Evolutionary conservation across 192 early-diverging fungal genomes (phyloP).

Genomic region (Coemansia sp.): DNA sequence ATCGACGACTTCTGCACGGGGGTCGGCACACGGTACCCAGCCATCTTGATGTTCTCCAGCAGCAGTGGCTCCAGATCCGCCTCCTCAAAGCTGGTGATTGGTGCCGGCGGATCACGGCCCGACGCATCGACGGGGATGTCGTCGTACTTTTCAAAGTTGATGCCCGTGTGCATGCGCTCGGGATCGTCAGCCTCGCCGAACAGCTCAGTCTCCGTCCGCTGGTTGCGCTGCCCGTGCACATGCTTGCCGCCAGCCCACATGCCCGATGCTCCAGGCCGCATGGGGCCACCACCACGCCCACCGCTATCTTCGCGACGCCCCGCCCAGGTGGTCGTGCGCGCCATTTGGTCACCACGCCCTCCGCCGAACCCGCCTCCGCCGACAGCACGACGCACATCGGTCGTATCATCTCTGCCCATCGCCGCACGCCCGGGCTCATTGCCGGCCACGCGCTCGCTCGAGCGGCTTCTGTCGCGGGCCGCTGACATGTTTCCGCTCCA

Average conservation of each 20-base stretch:
- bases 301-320: conserved; percentile 47
- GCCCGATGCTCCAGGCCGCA: conserved; percentile 55
- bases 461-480: conserved; percentile 49
- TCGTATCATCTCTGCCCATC: conserved; percentile 44
- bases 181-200: conserved; percentile 72
- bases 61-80: conserved; percentile 83
- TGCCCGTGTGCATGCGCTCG: conserved; percentile 82
- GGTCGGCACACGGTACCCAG: conserved; percentile 86
- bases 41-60: conserved; percentile 85
- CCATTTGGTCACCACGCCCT: conserved; percentile 36
- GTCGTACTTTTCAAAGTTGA: conserved; percentile 99
- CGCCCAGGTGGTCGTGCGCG: conserved; percentile 55
- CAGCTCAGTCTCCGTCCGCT: conserved; percentile 77
- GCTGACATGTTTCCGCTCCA: conserved; percentile 47
- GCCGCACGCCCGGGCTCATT: conserved; percentile 16
- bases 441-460: conserved; percentile 22
- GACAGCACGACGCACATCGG: conserved; percentile 39
- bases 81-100: conserved; percentile 64
- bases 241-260: conserved; percentile 80
- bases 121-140: conserved; percentile 96
- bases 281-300: conserved; percentile 25
- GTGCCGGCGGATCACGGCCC: conserved; percentile 66
- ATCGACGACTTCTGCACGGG: conserved; percentile 96
- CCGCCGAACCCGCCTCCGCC: conserved; percentile 40
- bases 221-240: conserved; percentile 74